Conservation (phyloP, 768 basidiomycete species). For the Calvatia gigantea region DNA sequence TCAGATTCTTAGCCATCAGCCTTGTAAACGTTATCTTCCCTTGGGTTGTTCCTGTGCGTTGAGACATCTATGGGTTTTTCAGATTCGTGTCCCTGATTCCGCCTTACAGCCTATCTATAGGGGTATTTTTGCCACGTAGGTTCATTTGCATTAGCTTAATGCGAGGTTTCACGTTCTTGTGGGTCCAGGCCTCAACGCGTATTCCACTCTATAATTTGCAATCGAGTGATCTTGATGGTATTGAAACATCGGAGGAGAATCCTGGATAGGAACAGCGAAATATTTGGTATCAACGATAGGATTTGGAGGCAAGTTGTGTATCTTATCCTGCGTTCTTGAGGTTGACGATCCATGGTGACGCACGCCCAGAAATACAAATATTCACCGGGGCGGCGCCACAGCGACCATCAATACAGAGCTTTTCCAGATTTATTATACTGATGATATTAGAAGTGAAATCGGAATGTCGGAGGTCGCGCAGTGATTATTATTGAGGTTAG, state of each 20-base stretch:
- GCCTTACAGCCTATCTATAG: not conserved
- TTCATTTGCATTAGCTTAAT: not conserved
- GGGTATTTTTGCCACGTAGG: not conserved
- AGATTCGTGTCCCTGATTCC: not conserved
- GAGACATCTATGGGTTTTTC: not conserved
- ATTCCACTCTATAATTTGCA: constrained; percentile 8
- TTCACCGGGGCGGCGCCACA: not conserved
- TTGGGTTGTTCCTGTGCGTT: not conserved
- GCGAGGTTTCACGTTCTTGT: not conserved
- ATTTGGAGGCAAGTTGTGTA: too few species aligned
- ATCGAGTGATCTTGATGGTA: not conserved
- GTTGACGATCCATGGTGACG: not conserved
- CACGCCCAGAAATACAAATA: too few species aligned
- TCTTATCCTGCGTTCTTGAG: too few species aligned
- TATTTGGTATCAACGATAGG: not conserved
- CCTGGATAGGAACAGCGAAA: not conserved
- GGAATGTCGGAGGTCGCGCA: not conserved
- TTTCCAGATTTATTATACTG: not conserved
- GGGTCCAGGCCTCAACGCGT: not conserved
- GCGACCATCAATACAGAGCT: not conserved
- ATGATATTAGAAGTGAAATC: not conserved
- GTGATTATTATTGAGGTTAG: not conserved
- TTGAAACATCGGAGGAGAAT: not conserved
- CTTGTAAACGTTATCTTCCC: not conserved
- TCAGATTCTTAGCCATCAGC: not conserved